Conservation (phyloP, 306 rosid genomes). For the Vachellia pachyceras region DNA sequence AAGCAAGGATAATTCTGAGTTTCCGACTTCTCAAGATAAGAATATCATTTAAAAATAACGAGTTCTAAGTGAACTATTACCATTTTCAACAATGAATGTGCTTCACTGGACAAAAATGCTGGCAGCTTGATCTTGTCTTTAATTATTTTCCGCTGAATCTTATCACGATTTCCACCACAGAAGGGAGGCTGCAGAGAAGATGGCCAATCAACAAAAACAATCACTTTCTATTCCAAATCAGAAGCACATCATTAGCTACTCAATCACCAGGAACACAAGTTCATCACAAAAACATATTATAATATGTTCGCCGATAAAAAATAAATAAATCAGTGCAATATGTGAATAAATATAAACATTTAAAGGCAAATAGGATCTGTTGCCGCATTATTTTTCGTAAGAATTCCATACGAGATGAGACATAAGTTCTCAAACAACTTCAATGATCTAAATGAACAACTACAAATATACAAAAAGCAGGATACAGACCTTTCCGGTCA, state of each 20-base stretch:
- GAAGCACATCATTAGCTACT: conserved; percentile 11
- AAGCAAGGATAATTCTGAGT: neutral
- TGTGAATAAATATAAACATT: neutral
- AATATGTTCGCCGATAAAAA: neutral
- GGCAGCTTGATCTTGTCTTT: conserved; percentile 95
- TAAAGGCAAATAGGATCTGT: neutral
- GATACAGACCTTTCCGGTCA: conserved; percentile 83
- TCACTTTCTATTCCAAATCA: conserved; percentile 33
- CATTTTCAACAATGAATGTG: conserved; percentile 90
- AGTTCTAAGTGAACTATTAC: conserved; percentile 45
- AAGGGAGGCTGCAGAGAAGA: conserved; percentile 81
- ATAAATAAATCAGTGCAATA: neutral
- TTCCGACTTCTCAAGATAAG: neutral
- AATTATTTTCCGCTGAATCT: conserved; percentile 85
- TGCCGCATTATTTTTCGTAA: neutral
- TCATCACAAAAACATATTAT: conserved; percentile 15
- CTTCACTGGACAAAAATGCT: conserved; percentile 84
- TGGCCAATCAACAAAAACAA: conserved; percentile 32
- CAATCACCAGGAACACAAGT: conserved; percentile 1
- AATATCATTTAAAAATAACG: conserved; percentile 17
- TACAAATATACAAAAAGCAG: conserved; percentile 27
- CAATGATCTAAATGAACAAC: conserved; percentile 27
- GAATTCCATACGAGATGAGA: neutral
- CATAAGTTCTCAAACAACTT: neutral
- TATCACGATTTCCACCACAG: conserved; percentile 84